Evolutionary conservation across 1,284 basidiomycete species (phyloP), one percentile per base, ranked within the genome.

Genomic region (Ceratobasidium sp.): DNA sequence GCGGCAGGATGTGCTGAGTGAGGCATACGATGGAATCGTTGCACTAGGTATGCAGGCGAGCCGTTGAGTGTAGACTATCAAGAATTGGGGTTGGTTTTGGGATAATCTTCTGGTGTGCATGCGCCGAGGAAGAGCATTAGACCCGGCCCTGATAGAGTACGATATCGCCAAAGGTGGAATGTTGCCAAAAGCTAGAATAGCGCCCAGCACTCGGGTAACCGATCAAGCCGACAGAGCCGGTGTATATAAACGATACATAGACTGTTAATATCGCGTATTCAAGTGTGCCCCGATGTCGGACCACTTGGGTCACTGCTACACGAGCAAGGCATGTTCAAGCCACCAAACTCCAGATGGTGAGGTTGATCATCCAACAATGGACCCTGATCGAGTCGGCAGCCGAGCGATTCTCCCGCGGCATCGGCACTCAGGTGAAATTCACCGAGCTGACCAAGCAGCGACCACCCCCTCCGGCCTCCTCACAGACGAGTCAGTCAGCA

Each of bases 1-100:
- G 52, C 64, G 54, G 51, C 70, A 43, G 51, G 77, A 75, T 5
- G 32, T 71, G 25, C 65, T 78, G 1, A 62, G 51, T 15, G 76
- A 78, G 22, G 29, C 54, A 34, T 73, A 73, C 44, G 29, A 61
- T 22, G 69, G 69, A 7, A 51, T 73, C 17, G 22, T 73, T 7
- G 56, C 56, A 11, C 32, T 73, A 43, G 69, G 69, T 11, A 32
- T 73, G 44, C 25, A 73, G 25, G n/a, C 15, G 8, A 13, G 59
- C n/a, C 15, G 17, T 54, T 56, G 44, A 46, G 44, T 11, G 13
- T 46, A 46, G 44, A 46, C 44, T 11, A 46, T n/a, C n/a, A 46
- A 11, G 15, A 46, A 19, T 46, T 46, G 44, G 44, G 9, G 5
- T 46, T 46, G 15, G 44, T 46, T 46, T 46, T 11, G 44, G 44